These are phyloP conservation scores for Notholithocarpus densiflorus DNA, from an alignment of 306 rosid genomes.

Conservation along the genomic window DNA sequence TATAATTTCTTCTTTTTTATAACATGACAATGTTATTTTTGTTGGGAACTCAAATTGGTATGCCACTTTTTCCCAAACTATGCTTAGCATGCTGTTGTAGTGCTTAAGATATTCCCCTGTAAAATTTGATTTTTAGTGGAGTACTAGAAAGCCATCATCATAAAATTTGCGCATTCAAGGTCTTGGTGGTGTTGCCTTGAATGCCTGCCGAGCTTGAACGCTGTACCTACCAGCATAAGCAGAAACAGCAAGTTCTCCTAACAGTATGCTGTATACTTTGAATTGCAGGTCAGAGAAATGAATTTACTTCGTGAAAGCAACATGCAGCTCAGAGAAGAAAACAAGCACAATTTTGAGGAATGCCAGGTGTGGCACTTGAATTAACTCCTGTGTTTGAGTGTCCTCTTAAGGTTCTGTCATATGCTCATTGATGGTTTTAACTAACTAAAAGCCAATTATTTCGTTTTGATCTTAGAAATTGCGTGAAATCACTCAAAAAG, in stretches of 20 bases:
- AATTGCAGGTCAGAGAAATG: conserved; percentile 77
- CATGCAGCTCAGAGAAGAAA: conserved; percentile 95
- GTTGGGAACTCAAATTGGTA: neutral
- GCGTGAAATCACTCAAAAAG: conserved; percentile 63
- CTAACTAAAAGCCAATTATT: neutral
- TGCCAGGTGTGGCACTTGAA: conserved; percentile 61
- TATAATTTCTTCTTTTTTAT: neutral
- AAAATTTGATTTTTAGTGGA: neutral
- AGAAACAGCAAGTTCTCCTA: conserved; percentile 55
- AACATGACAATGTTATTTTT: neutral
- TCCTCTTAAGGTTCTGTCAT: neutral
- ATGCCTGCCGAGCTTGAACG: conserved; percentile 71
- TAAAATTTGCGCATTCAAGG: conserved; percentile 60
- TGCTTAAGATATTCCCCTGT: neutral
- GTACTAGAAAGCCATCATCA: conserved; percentile 80
- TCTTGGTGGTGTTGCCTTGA: conserved; percentile 52
- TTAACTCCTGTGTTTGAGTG: neutral
- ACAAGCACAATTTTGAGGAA: conserved; percentile 94
- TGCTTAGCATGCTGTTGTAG: neutral
- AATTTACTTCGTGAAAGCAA: conserved; percentile 98
- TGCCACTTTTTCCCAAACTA: neutral
- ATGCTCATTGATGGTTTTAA: neutral
- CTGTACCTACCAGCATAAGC: conserved; percentile 73
- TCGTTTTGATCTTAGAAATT: conserved; percentile 57
- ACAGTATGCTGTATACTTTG: neutral